Base-by-base conservation (phyloP, 2,329 filamentous ascomycete genomes). In the Coniochaeta prunicola region DNA sequence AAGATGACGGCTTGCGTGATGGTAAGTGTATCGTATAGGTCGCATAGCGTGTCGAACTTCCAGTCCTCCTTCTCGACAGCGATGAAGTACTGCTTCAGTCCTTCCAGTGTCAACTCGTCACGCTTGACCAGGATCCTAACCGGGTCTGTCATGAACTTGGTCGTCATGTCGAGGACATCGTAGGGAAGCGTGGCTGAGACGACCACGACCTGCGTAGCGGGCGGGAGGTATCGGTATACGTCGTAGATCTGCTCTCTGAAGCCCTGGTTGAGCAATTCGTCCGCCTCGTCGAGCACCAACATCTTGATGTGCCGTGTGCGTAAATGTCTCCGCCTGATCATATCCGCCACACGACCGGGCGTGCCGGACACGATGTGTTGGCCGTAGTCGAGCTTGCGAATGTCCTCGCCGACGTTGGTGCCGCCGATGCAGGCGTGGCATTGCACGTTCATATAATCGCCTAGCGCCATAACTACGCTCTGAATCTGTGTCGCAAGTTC, bases 1-100 rank as follows among this genome's bases (percentile, higher is more conserved):
- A 99, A 99, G 73, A 99, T 99, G 73, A 99, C 94, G 53, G 94
- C 94, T 78, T 97, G 94, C 17, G 94, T 97, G 71, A 99, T 97
- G 58, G 94, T 99, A 50, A 99, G 84, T 13, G 94, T 97, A 73
- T 99, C 94, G 82, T 99, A 99, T 59, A 99, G 87, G 77, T 99
- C 94, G 75, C 92, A 97, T 4, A 99, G 86, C 2, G 94, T 99
- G 73, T 99, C 94, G 67, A 99, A 96, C 76, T 99, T 99, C 94
- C 94, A 99, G 73, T 97, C 94, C 75, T 99, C 94, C 80, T 97
- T 97, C 76, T 99, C 94, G 21, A 97, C 94, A 1, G 94, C 94
- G 68, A 99, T 97, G 73, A 97, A 99, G 80, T 97, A 99, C 74
- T 99, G 94, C 80, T 97, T 97, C 57, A 99, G 82, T 59, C 94